phyloP scores from a whole-genome alignment of 2,329 filamentous ascomycete species.

The Seiridium cupressi region DNA sequence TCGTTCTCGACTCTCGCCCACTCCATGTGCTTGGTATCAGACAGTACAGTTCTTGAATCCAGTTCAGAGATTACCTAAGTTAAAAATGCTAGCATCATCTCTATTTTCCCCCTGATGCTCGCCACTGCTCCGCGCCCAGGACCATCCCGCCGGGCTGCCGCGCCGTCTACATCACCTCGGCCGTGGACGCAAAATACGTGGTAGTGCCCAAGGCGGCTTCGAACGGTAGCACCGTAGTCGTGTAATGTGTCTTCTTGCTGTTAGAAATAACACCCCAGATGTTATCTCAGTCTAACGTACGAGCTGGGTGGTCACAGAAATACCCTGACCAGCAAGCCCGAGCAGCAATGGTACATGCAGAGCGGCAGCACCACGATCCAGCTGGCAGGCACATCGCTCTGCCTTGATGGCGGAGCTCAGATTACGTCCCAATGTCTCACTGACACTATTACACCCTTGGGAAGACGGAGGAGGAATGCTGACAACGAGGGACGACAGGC shows the following conservation, averaged over 20 bases:
- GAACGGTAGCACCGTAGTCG: constrained; percentile 30
- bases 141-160: constrained; percentile 32
- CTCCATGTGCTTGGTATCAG: background rate
- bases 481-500: constrained; percentile 16
- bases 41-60: background rate
- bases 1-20: background rate
- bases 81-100: background rate
- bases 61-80: background rate
- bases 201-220: constrained; percentile 29
- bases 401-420: constrained; percentile 33
- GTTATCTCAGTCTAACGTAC: background rate
- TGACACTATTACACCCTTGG: background rate
- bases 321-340: constrained; percentile 27
- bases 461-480: background rate
- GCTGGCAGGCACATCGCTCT: constrained; percentile 34
- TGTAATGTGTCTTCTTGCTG: constrained; percentile 23
- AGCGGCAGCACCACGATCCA: constrained; percentile 33
- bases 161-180: constrained; percentile 37
- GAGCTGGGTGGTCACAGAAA: constrained; percentile 19
- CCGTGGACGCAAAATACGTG: constrained; percentile 37
- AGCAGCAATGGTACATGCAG: constrained; percentile 41
- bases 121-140: constrained; percentile 30
- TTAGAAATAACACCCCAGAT: background rate
- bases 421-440: background rate
- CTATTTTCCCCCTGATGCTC: constrained; percentile 17